Percentiles rank a stretch among this genome's conserved stretches.
These are phyloP conservation scores for Neurospora crassa DNA, from an alignment of 2,329 filamentous ascomycete species.

Conservation along the genomic window DNA sequence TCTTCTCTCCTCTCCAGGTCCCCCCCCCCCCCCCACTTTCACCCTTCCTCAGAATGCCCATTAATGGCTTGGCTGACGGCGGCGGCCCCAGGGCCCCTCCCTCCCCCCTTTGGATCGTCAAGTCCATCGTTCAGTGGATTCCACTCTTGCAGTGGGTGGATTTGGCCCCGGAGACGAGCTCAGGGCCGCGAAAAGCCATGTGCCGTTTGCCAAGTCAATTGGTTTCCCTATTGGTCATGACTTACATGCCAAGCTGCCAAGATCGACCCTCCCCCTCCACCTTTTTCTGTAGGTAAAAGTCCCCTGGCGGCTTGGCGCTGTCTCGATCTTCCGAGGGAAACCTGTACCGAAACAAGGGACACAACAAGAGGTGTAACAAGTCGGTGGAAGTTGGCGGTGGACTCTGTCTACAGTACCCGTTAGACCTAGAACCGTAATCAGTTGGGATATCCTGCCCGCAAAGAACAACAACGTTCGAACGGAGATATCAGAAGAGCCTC, in stretches of 20 bases:
- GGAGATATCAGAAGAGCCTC: too few species aligned
- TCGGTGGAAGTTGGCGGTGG: neutral
- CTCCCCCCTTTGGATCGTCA: neutral
- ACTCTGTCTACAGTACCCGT: neutral
- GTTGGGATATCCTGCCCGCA: neutral
- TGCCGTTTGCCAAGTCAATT: neutral
- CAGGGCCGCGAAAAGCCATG: neutral
- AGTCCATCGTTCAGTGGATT: neutral
- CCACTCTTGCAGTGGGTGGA: neutral
- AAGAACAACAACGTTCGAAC: too few species aligned
- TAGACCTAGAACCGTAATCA: too few species aligned
- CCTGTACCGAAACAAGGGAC: too few species aligned
- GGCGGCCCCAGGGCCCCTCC: too few species aligned
- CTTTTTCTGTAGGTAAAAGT: neutral
- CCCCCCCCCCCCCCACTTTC: neutral
- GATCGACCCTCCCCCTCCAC: neutral
- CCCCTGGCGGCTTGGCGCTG: neutral
- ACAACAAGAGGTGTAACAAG: too few species aligned
- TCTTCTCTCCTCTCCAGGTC: too few species aligned
- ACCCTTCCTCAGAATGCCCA: neutral
- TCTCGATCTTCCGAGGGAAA: neutral
- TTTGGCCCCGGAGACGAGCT: neutral
- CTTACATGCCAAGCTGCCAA: neutral
- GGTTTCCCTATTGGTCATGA: accelerated
- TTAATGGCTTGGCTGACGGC: neutral